Base-by-base conservation (phyloP, 2,329 filamentous ascomycete species). In the Botryotinia convoluta region DNA sequence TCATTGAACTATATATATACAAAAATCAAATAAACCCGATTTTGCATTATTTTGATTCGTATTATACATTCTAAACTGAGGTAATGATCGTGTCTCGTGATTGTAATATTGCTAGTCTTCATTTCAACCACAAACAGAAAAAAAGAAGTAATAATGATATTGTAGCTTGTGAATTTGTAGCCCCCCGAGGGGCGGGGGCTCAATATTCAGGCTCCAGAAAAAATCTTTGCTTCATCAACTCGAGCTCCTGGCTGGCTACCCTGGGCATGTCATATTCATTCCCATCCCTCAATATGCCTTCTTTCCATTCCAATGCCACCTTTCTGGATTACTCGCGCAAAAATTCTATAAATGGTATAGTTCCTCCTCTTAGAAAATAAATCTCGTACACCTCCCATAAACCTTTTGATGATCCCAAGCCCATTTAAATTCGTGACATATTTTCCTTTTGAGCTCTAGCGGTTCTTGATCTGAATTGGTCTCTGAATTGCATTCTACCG, bases 401-500 rank as follows among this genome's bases (percentile, higher is more conserved):
- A 48, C 35, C 68, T n/a, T 68, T 18, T 39, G 32, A 67, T 51
- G 18, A 22, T 44, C 45, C 16, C 16, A 35, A 22, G 51, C 7
- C 61, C 32, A 35, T 74, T 63, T 76, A 80, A 72, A 80, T 80
- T 67, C 78, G 72, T 32, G 78, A 74, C 72, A 76, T 39, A 39
- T 76, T 64, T 18, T 78, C 80, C 79, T 85, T 86, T 72, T 77
- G 76, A 0, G 79, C 84, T 69, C 83, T 82, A 26, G 84, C 85
- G 64, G 85, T 82, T 72, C 87, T 84, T 76, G 86, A 84, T 79
- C 86, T 83, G 82, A 90, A 93, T 77, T 87, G 85, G 67, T 92
- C 89, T 54, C 89, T 85, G 82, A 91, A 92, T 79, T 87, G 85
- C 73, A 92, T 89, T 72, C 92, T 86, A 79, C 91, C 87, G 74